These are phyloP conservation scores for Amanita subjunquillea DNA, from an alignment of 768 basidiomycete species.

Conservation along the genomic window DNA sequence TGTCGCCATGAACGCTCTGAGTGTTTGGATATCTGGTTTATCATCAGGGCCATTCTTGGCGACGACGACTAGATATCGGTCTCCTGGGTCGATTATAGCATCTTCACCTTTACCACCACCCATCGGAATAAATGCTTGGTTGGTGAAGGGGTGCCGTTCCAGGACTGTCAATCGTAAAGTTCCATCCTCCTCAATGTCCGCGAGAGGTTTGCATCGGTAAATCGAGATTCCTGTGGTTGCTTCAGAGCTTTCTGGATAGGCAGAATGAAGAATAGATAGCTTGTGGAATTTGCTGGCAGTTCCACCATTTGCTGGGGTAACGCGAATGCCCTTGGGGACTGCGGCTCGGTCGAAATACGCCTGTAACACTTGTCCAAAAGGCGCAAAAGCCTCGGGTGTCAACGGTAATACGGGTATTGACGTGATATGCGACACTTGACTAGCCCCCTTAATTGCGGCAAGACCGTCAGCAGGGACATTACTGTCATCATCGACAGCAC, in stretches of 20 bases:
- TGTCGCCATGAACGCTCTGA: constrained; percentile 77
- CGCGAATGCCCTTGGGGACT: constrained; percentile 56
- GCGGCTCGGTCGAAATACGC: constrained; percentile 62
- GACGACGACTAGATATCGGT: constrained; percentile 75
- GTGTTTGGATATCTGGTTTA: constrained; percentile 60
- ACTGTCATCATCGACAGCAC: not conserved
- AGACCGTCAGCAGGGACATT: not conserved
- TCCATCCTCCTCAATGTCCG: constrained; percentile 35
- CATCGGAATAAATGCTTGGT: constrained; percentile 94
- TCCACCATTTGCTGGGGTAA: constrained; percentile 81
- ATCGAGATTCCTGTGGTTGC: constrained; percentile 72
- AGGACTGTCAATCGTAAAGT: constrained; percentile 57
- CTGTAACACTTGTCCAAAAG: constrained; percentile 89
- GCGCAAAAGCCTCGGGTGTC: constrained; percentile 77
- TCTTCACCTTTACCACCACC: constrained; percentile 41
- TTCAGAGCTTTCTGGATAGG: constrained; percentile 46
- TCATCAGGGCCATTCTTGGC: constrained; percentile 71
- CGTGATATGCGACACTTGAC: constrained; percentile 3
- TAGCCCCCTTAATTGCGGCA: not conserved
- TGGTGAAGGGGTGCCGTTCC: constrained; percentile 85
- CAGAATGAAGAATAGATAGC: constrained; percentile 57
- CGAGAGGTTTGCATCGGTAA: constrained; percentile 61
- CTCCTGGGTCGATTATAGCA: constrained; percentile 35
- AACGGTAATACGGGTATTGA: constrained; percentile 53
- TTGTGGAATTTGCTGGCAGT: constrained; percentile 93